phyloP scores from a whole-genome alignment of 192 early-diverging fungal species.

The Coemansia sp. region DNA sequence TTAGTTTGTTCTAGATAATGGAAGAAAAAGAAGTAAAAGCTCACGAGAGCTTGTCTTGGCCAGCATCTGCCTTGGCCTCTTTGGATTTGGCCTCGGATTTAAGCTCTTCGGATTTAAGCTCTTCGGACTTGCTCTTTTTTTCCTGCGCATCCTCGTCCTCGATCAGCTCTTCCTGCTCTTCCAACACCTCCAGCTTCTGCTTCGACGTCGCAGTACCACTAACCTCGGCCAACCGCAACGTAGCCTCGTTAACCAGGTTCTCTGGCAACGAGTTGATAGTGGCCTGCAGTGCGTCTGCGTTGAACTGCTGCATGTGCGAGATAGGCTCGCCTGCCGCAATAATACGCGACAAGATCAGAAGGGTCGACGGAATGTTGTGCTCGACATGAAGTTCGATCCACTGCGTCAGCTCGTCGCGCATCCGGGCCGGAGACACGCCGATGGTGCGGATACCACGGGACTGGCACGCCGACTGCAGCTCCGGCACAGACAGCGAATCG shows the following conservation, averaged over 20 bases:
- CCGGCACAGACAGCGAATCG: slow-evolving; percentile 81
- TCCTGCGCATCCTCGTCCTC: slow-evolving; percentile 84
- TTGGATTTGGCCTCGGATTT: neutral
- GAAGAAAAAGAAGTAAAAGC: neutral
- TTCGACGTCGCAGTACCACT: slow-evolving; percentile 88
- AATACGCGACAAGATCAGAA: slow-evolving; percentile 87
- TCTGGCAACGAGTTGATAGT: slow-evolving; percentile 89
- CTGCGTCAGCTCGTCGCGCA: slow-evolving; percentile 83
- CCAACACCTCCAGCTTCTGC: slow-evolving; percentile 89
- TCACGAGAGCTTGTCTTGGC: neutral
- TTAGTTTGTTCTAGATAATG: neutral
- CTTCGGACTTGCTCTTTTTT: slow-evolving; percentile 12
- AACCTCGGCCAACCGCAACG: slow-evolving; percentile 80
- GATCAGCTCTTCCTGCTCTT: slow-evolving; percentile 96
- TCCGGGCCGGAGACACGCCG: slow-evolving; percentile 85
- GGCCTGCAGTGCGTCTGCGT: slow-evolving; percentile 85
- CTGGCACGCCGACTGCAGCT: slow-evolving; percentile 82
- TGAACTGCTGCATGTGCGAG: slow-evolving; percentile 71
- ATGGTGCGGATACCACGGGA: slow-evolving; percentile 86
- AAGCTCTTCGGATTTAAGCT: neutral
- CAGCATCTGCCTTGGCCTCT: neutral
- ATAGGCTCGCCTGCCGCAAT: slow-evolving; percentile 74
- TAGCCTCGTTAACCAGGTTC: slow-evolving; percentile 84
- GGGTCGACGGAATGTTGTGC: slow-evolving; percentile 85
- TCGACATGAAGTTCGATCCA: slow-evolving; percentile 94